Evolutionary conservation across 2,329 filamentous ascomycete species (phyloP).

Genomic region (Claviceps capensis): DNA sequence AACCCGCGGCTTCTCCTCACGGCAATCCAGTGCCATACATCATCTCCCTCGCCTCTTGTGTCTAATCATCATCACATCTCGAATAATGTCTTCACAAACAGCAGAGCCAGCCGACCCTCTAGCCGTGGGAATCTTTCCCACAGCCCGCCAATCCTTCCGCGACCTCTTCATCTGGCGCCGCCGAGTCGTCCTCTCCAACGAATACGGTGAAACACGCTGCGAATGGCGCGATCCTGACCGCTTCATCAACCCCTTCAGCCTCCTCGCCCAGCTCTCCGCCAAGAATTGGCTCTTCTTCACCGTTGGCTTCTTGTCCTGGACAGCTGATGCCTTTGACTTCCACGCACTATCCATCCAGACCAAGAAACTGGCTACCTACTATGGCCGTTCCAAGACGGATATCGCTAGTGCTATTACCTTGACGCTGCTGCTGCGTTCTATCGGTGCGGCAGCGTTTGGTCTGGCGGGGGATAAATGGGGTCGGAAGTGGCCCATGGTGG

Average conservation of each 20-base stretch:
- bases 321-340: slow-evolving; percentile 73
- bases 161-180: slow-evolving; percentile 66
- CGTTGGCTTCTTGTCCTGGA: slow-evolving; percentile 64
- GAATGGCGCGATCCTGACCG: slow-evolving; percentile 57
- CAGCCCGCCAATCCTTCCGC: slow-evolving; percentile 46
- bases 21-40: no score
- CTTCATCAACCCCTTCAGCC: slow-evolving; percentile 55
- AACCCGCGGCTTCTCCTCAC: no score
- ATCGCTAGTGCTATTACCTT: slow-evolving; percentile 65
- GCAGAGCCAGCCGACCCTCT: slow-evolving; percentile 50
- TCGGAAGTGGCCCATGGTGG: slow-evolving; percentile 71
- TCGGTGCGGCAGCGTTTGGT: slow-evolving; percentile 66
- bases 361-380: slow-evolving; percentile 47
- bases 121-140: slow-evolving; percentile 49
- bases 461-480: slow-evolving; percentile 67
- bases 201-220: slow-evolving; percentile 47
- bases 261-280: slow-evolving; percentile 48
- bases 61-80: no score
- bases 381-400: slow-evolving; percentile 41
- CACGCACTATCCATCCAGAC: slow-evolving; percentile 70
- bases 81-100: slow-evolving; percentile 1
- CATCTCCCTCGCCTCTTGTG: no score
- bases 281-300: slow-evolving; percentile 65
- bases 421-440: slow-evolving; percentile 58
- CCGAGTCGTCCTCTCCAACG: slow-evolving; percentile 52